These are phyloP conservation scores for Candida boleticola DNA, from an alignment of 805 yeast genomes.

Conservation along the genomic window DNA sequence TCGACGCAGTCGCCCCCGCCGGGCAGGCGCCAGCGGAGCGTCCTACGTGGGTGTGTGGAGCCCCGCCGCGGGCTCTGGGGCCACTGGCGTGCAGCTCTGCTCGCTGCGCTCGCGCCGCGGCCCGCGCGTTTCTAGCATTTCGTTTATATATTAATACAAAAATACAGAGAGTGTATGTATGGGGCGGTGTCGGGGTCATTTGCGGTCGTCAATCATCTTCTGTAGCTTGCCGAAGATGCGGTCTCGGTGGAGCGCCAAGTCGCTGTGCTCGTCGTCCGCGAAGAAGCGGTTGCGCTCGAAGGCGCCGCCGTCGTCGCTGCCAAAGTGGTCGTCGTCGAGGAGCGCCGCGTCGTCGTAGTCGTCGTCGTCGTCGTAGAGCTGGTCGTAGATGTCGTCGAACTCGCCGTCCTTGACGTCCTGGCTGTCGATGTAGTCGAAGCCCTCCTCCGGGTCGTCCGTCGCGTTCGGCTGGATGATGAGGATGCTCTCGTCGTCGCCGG, in stretches of 20 bases:
- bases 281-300: slow-evolving; percentile 53
- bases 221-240: slow-evolving; percentile 57
- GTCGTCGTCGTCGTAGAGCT: slow-evolving; percentile 29
- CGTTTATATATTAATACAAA: too few relatives aligned
- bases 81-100: too few relatives aligned
- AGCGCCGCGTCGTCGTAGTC: slow-evolving; percentile 25
- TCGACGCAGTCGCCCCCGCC: too few relatives aligned
- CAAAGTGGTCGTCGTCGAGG: slow-evolving; percentile 8
- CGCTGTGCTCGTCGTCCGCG: slow-evolving; percentile 54
- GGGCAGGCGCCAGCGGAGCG: too few relatives aligned
- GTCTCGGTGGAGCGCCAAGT: slow-evolving; percentile 63
- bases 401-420: slow-evolving; percentile 16
- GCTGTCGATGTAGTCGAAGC: slow-evolving; percentile 6
- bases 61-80: too few relatives aligned
- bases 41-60: too few relatives aligned
- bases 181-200: background rate
- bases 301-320: slow-evolving; percentile 9
- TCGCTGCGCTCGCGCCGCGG: too few relatives aligned
- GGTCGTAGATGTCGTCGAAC: slow-evolving; percentile 18
- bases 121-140: too few relatives aligned
- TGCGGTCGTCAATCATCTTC: slow-evolving; percentile 44
- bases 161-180: too few relatives aligned
- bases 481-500: slow-evolving; percentile 28
- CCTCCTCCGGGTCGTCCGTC: slow-evolving; percentile 14
- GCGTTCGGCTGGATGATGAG: slow-evolving; percentile 14